Evolutionary conservation across 371 early-diverging fungal species (phyloP), one percentile per base, ranked within the genome.

Genomic region (Dichotomocladium elegans): DNA sequence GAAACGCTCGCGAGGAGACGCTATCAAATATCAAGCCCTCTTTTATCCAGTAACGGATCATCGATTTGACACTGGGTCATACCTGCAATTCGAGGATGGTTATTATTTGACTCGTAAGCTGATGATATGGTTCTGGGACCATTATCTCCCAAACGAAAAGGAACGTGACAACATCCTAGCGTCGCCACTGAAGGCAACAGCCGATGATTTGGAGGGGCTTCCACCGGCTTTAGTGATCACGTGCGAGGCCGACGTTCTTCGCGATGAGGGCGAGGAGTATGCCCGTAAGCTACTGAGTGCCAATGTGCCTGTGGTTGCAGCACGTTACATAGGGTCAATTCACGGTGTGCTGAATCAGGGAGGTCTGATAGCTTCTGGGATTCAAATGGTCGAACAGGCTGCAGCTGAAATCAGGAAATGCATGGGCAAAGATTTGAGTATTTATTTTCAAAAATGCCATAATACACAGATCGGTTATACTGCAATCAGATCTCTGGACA

Each of bases 231-330:
- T 74, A n/a, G 30, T 70, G 0, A 55, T 70, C 2, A 68, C 64
- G 4, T 68, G 66, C 25, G 74, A 74, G 45, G 53, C 40, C 12
- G 74, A 74, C 53, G 63, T 65, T 0, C 47, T 74, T 22, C 53
- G 74, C 34, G 63, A 63, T 43, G 70, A 68, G 41, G 74, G 64
- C n/a, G 74, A 74, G 26, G 47, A 37, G 0, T 70, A 63, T 50
- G 70, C 61, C 4, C 57, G 55, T 10, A 59, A 53, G 9, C 34
- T 74, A 9, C 15, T 31, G 3, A 14, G 45, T 17, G 74, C 68
- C 26, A 68, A 64, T 43, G 68, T 68, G 0, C 42, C 51, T 25
- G 53, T 60, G 7, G 31, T 62, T 2, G 47, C 47, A 0, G 41
- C 53, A 0, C 56, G 68, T 8, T 64, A 64, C 24, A 14, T 58